Percentiles rank a stretch among this genome's conserved stretches.
Conservation (phyloP, 176 grass and related monocot species). For the Cenchrus americanus region DNA sequence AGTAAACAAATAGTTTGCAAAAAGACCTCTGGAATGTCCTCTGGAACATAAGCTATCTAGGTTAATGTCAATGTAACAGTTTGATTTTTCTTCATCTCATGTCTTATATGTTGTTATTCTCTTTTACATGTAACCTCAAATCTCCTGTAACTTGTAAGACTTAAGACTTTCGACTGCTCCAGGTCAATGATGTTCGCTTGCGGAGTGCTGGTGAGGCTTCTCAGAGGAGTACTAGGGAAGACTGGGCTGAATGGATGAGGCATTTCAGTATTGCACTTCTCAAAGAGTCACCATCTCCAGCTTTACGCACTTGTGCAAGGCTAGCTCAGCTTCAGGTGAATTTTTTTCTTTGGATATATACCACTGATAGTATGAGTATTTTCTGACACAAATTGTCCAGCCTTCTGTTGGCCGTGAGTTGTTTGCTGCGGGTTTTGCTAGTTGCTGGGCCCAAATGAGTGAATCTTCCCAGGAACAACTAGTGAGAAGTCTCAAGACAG, state of each 20-base stretch:
- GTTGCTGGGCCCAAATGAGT: constrained; percentile 98
- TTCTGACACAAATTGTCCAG: constrained; percentile 73
- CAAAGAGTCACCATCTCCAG: constrained; percentile 96
- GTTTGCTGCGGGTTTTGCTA: constrained; percentile 98
- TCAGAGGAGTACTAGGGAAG: constrained; percentile 97
- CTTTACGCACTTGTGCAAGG: constrained; percentile 90
- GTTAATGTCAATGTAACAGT: neutral
- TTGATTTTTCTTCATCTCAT: neutral
- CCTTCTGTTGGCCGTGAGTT: constrained; percentile 93
- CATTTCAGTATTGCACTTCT: constrained; percentile 99
- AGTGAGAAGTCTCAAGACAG: constrained; percentile 97
- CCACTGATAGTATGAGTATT: constrained; percentile 40
- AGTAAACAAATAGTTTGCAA: constrained; percentile 21
- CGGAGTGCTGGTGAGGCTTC: constrained; percentile 95
- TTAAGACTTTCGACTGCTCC: constrained; percentile 38
- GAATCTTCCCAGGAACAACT: constrained; percentile 91
- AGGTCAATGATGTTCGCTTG: constrained; percentile 91
- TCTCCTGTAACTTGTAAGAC: neutral
- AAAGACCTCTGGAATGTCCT: constrained; percentile 3
- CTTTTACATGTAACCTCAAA: neutral
- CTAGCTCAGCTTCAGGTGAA: constrained; percentile 92
- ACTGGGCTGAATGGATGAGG: constrained; percentile 99
- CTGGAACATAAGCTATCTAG: constrained; percentile 14
- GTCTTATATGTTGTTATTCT: constrained; percentile 1
- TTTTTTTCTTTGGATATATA: constrained; percentile 39